Evolutionary conservation across 805 yeast genomes (phyloP).

Genomic region (Spathaspora sp.): DNA sequence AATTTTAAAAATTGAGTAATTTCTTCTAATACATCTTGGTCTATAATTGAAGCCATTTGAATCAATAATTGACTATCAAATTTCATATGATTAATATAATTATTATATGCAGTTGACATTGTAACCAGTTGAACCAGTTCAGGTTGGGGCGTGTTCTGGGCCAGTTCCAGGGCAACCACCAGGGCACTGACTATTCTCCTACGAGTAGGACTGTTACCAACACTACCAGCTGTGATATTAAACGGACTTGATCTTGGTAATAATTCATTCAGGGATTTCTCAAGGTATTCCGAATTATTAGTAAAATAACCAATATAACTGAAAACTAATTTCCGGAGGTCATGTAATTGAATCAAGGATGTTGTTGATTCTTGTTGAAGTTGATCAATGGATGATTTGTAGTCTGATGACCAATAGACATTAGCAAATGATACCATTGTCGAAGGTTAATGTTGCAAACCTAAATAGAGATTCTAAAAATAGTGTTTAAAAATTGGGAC

Average conservation of each 20-base stretch:
- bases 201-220: not conserved
- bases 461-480: no score
- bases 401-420: conserved; percentile 40
- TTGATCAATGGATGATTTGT: conserved; percentile 30
- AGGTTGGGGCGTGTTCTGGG: not conserved
- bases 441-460: no score
- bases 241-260: conserved; percentile 20
- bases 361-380: conserved; percentile 25
- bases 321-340: conserved; percentile 33
- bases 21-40: conserved; percentile 27
- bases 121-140: not conserved
- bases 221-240: not conserved
- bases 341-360: conserved; percentile 38
- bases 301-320: conserved; percentile 33
- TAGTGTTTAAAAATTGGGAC: not conserved
- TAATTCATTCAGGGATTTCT: conserved; percentile 21
- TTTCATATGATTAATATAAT: conserved; percentile 16
- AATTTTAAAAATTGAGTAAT: conserved; percentile 32
- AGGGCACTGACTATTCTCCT: not conserved
- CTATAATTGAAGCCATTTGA: conserved; percentile 29
- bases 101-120: conserved; percentile 2
- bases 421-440: no score
- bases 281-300: conserved; percentile 30
- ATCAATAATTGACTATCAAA: conserved; percentile 21
- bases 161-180: not conserved